phyloP scores from a whole-genome alignment of 108 stramenopile genomes.

The Aureococcus anophagefferens region DNA sequence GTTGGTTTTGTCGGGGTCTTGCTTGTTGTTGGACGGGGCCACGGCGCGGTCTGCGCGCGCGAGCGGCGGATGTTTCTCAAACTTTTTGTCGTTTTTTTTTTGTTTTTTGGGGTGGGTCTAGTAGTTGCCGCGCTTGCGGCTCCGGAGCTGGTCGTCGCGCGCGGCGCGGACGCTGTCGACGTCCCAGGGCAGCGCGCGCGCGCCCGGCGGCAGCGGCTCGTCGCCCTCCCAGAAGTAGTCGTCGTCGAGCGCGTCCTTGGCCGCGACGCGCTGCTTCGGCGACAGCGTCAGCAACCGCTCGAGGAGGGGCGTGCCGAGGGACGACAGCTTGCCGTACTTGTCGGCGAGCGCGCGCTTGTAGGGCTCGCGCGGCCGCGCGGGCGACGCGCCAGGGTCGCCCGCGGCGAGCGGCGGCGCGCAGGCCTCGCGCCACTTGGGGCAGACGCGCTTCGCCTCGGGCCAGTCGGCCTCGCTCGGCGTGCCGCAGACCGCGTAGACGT shows the following conservation, averaged over 20 bases:
- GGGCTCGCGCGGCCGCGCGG: too few species aligned
- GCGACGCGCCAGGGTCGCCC: too few species aligned
- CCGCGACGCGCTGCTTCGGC: slow-evolving; percentile 38
- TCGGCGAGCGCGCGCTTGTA: too few species aligned
- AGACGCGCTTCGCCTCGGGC: neutral
- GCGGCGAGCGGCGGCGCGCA: neutral
- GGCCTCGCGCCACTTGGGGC: neutral
- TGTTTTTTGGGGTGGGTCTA: too few species aligned
- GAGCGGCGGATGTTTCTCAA: too few species aligned
- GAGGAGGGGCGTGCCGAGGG: neutral
- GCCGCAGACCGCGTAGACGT: slow-evolving; percentile 3
- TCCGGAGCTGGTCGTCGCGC: neutral
- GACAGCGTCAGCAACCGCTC: slow-evolving; percentile 31
- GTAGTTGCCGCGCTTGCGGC: too few species aligned
- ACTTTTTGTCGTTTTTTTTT: too few species aligned
- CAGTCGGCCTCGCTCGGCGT: neutral
- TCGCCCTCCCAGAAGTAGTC: slow-evolving; percentile 49
- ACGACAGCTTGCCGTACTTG: too few species aligned
- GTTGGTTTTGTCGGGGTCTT: too few species aligned
- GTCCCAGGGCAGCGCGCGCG: neutral
- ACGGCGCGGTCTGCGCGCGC: too few species aligned
- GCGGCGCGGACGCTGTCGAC: neutral
- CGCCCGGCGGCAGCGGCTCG: neutral
- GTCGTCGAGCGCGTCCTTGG: slow-evolving; percentile 39
- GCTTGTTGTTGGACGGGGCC: too few species aligned